Evolutionary conservation across 306 rosid species (phyloP).

Genomic region (Vigna hirtella): DNA sequence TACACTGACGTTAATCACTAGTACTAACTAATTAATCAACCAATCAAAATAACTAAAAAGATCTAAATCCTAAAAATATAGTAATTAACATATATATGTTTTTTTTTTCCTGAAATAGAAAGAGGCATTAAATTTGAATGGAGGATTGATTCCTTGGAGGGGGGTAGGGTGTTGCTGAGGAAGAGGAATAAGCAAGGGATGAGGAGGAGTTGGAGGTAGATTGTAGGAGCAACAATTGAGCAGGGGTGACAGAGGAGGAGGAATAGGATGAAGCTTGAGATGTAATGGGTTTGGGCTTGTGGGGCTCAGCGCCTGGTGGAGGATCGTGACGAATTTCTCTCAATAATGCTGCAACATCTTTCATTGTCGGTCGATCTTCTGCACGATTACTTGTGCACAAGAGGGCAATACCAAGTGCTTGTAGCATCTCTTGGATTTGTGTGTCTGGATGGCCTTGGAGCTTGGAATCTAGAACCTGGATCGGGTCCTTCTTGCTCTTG

Average conservation of each 20-base stretch:
- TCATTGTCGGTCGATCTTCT: constrained; percentile 91
- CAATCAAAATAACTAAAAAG: constrained; percentile 39
- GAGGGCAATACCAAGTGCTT: constrained; percentile 79
- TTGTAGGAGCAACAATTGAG: constrained; percentile 68
- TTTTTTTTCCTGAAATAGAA: background rate
- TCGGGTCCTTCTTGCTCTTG: constrained; percentile 75
- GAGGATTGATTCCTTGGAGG: constrained; percentile 50
- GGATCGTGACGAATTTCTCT: constrained; percentile 71
- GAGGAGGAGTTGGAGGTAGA: constrained; percentile 74
- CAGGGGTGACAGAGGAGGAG: constrained; percentile 60
- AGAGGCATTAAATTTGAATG: constrained; percentile 25
- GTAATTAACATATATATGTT: background rate
- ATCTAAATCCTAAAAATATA: constrained; percentile 14
- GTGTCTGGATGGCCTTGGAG: constrained; percentile 79
- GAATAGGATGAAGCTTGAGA: constrained; percentile 54
- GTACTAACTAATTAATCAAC: constrained; percentile 38
- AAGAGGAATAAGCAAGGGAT: constrained; percentile 69
- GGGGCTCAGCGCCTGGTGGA: constrained; percentile 52
- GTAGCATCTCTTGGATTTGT: constrained; percentile 83
- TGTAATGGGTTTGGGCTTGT: constrained; percentile 59
- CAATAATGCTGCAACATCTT: constrained; percentile 85
- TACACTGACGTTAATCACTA: constrained; percentile 43
- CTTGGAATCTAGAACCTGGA: constrained; percentile 73
- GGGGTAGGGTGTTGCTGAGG: constrained; percentile 55
- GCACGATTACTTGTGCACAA: constrained; percentile 79